A percentile compares a stretch with the other conserved stretches of the same genome.
These are phyloP conservation scores for Pythium phragmiticola DNA, from an alignment of 352 stramenopile species.

Conservation along the genomic window DNA sequence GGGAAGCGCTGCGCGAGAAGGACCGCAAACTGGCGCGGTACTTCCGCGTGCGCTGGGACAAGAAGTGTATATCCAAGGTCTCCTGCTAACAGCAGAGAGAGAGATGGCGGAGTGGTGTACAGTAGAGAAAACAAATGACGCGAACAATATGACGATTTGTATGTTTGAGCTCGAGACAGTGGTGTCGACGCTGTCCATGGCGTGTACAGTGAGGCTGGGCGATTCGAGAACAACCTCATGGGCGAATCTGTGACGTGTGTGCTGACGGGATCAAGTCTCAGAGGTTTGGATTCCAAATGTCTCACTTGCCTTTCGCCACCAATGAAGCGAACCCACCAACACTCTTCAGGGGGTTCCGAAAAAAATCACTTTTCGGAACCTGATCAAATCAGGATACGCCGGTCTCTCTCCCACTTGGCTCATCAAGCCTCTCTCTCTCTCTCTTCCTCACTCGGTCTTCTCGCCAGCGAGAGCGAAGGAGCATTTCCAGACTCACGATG, in stretches of 20 bases:
- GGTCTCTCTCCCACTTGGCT: no score
- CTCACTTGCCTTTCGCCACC: neutral
- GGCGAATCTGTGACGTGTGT: neutral
- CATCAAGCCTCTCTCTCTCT: no score
- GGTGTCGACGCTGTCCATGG: neutral
- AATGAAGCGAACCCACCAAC: neutral
- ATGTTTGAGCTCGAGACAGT: neutral
- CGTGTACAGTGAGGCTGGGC: neutral
- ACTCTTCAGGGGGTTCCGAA: no score
- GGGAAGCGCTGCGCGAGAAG: slow-evolving; percentile 22
- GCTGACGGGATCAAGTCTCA: neutral
- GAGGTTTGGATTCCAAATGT: neutral
- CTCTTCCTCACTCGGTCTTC: no score
- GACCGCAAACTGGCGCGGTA: slow-evolving; percentile 37
- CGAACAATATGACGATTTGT: neutral
- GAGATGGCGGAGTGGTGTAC: neutral
- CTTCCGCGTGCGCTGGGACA: slow-evolving; percentile 51
- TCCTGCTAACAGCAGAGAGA: slow-evolving; percentile 20
- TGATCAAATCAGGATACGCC: no score
- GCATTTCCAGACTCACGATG: neutral
- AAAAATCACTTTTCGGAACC: no score
- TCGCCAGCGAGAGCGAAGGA: no score
- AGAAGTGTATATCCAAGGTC: slow-evolving; percentile 34
- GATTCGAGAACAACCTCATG: neutral
- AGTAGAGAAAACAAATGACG: no score